These are phyloP conservation scores for Epichloe festucae DNA, from an alignment of 2,329 filamentous ascomycete species.

Conservation along the genomic window DNA sequence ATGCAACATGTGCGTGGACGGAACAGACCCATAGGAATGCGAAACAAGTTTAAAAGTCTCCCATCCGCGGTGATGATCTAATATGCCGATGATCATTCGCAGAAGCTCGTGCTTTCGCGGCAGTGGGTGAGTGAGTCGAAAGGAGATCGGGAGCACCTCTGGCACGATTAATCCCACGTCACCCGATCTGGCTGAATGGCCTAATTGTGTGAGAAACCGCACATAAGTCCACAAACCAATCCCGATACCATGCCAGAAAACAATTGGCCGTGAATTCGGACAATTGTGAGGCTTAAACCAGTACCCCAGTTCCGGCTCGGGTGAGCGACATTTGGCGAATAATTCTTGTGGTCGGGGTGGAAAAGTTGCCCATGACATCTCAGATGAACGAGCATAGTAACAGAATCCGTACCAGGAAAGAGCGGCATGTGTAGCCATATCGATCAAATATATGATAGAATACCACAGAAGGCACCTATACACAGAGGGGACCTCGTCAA, in stretches of 20 bases:
- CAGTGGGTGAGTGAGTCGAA: conserved; percentile 43
- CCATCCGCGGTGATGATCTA: conserved; percentile 42
- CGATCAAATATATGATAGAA: conserved; percentile 39
- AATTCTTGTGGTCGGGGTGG: conserved; percentile 43
- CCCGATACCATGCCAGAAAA: conserved; percentile 62
- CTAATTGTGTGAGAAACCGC: conserved; percentile 40
- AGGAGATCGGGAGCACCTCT: conserved; percentile 53
- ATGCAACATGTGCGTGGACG: conserved; percentile 49
- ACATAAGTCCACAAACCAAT: conserved; percentile 53
- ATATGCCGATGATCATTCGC: conserved; percentile 39
- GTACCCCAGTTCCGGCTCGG: conserved; percentile 41
- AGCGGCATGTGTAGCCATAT: conserved; percentile 33
- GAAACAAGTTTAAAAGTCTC: conserved; percentile 45
- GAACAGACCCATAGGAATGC: conserved; percentile 52
- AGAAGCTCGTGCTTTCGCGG: conserved; percentile 40
- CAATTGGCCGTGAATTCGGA: conserved; percentile 35
- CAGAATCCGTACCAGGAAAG: conserved; percentile 37
- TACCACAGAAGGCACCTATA: conserved; percentile 57
- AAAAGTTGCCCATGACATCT: conserved; percentile 29
- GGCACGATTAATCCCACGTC: conserved; percentile 50
- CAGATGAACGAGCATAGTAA: conserved; percentile 30
- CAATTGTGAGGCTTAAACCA: conserved; percentile 51
- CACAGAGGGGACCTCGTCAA: conserved; percentile 48
- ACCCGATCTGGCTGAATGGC: conserved; percentile 15
- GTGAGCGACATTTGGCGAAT: conserved; percentile 32